phyloP scores from a whole-genome alignment of 2,329 filamentous ascomycete genomes.

The Fusarium oligoseptatum region DNA sequence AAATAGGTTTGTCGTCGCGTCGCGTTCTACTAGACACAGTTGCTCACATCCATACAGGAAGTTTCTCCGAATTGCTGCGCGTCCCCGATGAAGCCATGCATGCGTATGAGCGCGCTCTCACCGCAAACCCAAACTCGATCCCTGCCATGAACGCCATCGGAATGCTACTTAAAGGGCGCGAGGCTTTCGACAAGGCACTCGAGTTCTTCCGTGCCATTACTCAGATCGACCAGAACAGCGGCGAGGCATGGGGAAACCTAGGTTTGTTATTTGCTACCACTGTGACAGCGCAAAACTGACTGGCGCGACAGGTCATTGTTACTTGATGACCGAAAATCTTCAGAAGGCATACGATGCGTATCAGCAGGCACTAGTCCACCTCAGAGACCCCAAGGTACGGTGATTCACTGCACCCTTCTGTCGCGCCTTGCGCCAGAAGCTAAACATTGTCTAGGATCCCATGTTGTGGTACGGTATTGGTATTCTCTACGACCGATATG shows the following conservation, averaged over 20 bases:
- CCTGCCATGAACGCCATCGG: conserved; percentile 95
- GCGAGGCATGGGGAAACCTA: conserved; percentile 96
- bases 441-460: conserved; percentile 74
- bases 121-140: conserved; percentile 89
- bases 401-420: not conserved
- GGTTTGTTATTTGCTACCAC: conserved; percentile 66
- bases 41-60: conserved; percentile 68
- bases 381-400: conserved; percentile 89
- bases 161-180: conserved; percentile 88
- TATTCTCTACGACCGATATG: conserved; percentile 96
- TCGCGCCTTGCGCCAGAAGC: not conserved
- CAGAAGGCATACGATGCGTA: conserved; percentile 98
- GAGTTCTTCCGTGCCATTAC: conserved; percentile 93
- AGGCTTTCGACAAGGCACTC: conserved; percentile 93
- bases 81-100: conserved; percentile 89
- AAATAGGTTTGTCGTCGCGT: conserved; percentile 77
- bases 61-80: conserved; percentile 87
- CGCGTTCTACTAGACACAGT: conserved; percentile 24
- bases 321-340: conserved; percentile 97
- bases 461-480: conserved; percentile 99
- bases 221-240: conserved; percentile 89
- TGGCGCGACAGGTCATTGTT: conserved; percentile 82
- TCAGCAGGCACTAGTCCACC: conserved; percentile 92
- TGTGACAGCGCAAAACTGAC: conserved; percentile 32
- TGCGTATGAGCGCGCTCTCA: conserved; percentile 90